These are phyloP conservation scores for Cardamine resedifolia DNA, from an alignment of 345 rosid species.

Conservation along the genomic window DNA sequence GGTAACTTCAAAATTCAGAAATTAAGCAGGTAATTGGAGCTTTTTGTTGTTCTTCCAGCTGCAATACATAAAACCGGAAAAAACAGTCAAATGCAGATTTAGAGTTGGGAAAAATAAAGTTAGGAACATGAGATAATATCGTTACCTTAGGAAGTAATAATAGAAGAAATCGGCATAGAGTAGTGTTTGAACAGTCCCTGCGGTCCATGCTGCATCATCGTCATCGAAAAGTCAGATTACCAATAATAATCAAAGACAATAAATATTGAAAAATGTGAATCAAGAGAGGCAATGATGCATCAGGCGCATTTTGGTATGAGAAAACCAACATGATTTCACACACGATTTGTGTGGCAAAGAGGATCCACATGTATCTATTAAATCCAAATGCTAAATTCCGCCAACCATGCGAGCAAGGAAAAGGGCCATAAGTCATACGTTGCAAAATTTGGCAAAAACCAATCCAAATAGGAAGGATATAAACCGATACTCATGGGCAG, in stretches of 20 bases:
- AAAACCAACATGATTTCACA: constrained; percentile 19
- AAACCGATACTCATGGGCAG: constrained; percentile 1
- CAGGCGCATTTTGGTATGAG: background rate
- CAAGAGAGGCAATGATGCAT: background rate
- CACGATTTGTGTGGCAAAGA: background rate
- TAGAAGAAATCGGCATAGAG: constrained; percentile 85
- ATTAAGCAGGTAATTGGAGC: constrained; percentile 81
- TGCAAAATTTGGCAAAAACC: background rate
- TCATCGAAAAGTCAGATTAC: constrained; percentile 9
- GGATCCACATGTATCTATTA: background rate
- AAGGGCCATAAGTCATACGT: too few relatives aligned
- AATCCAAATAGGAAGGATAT: background rate
- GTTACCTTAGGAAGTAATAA: constrained; percentile 72
- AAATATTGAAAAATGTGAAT: background rate
- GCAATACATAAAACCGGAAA: constrained; percentile 23
- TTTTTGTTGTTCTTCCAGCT: constrained; percentile 89
- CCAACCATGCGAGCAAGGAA: too few relatives aligned
- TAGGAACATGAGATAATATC: background rate
- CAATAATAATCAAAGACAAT: constrained; percentile 5
- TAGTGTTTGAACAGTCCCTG: constrained; percentile 70
- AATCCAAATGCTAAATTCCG: background rate
- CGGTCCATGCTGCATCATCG: constrained; percentile 71
- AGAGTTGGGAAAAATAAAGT: background rate
- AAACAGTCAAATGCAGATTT: background rate
- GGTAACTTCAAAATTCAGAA: constrained; percentile 4